Percentiles rank a stretch among this genome's conserved stretches.
phyloP scores from a whole-genome alignment of 139 green algal genomes.

The Tetradesmus obliquus region DNA sequence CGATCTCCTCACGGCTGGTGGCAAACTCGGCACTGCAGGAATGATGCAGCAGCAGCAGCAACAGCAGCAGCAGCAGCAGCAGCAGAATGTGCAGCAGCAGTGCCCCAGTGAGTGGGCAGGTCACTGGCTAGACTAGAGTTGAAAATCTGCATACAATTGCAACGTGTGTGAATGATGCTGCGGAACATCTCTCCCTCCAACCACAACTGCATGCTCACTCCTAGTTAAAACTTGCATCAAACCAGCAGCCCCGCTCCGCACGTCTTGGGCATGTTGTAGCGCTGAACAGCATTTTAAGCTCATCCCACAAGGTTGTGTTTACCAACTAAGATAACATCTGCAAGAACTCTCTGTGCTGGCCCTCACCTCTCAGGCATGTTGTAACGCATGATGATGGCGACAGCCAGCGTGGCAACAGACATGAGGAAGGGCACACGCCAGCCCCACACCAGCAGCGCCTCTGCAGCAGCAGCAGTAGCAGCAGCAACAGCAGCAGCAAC shows the following conservation, averaged over 20 bases:
- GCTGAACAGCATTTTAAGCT: too few relatives aligned
- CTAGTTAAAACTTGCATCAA: too few relatives aligned
- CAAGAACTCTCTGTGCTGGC: neutral
- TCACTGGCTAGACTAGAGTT: too few relatives aligned
- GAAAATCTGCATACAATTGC: too few relatives aligned
- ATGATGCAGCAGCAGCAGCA: neutral
- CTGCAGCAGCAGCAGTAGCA: conserved; percentile 4
- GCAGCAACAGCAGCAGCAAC: neutral
- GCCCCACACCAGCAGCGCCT: conserved; percentile 43
- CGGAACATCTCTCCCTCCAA: too few relatives aligned
- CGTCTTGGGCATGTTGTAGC: too few relatives aligned
- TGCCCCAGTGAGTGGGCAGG: neutral
- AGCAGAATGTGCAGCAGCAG: neutral
- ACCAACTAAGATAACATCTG: too few relatives aligned
- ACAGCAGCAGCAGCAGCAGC: neutral
- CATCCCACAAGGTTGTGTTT: too few relatives aligned
- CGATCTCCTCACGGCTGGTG: conserved; percentile 38
- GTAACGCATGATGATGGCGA: conserved; percentile 36
- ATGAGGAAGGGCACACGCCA: conserved; percentile 55
- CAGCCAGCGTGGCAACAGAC: conserved; percentile 31
- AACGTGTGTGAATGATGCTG: too few relatives aligned
- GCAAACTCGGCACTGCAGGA: conserved; percentile 29
- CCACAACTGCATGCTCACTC: too few relatives aligned
- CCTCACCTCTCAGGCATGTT: conserved; percentile 49
- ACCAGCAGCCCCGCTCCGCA: too few relatives aligned